These are phyloP conservation scores for Monilinia aucupariae DNA, from an alignment of 2,329 filamentous ascomycete species.

Conservation along the genomic window DNA sequence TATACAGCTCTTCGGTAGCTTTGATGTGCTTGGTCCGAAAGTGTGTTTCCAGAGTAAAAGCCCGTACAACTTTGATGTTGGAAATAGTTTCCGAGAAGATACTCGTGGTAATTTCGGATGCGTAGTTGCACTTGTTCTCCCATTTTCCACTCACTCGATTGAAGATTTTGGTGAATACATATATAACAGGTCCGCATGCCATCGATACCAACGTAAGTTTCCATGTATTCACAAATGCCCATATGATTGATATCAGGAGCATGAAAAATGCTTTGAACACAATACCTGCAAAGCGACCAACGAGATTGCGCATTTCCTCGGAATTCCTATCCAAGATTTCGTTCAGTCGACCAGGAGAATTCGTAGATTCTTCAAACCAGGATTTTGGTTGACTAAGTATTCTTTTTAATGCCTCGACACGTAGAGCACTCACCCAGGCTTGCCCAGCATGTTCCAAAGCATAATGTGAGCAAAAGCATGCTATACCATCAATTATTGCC, in stretches of 20 bases:
- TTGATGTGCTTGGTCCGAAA: conserved; percentile 60
- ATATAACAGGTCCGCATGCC: conserved; percentile 61
- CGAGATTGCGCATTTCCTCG: conserved; percentile 80
- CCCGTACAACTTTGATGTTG: conserved; percentile 73
- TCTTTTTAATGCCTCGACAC: conserved; percentile 59
- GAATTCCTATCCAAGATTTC: conserved; percentile 74
- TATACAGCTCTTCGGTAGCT: conserved; percentile 48
- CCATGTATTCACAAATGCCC: conserved; percentile 73
- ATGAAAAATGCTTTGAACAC: conserved; percentile 63
- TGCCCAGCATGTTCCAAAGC: conserved; percentile 68
- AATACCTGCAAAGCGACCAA: conserved; percentile 71
- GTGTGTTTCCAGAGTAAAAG: conserved; percentile 65
- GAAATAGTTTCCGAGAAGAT: conserved; percentile 70
- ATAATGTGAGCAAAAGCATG: conserved; percentile 63
- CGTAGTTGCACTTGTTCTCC: conserved; percentile 64
- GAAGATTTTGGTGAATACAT: conserved; percentile 60
- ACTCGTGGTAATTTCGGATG: conserved; percentile 52
- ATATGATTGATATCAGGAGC: conserved; percentile 61
- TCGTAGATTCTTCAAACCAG: conserved; percentile 70
- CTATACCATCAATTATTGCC: conserved; percentile 58
- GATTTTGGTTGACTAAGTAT: conserved; percentile 69
- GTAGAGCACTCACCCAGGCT: conserved; percentile 68
- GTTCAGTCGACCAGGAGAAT: conserved; percentile 58
- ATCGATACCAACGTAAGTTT: conserved; percentile 74
- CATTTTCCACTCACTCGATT: conserved; percentile 61